Evolutionary conservation across 768 basidiomycete species (phyloP).

Genomic region (Boletus edulis): DNA sequence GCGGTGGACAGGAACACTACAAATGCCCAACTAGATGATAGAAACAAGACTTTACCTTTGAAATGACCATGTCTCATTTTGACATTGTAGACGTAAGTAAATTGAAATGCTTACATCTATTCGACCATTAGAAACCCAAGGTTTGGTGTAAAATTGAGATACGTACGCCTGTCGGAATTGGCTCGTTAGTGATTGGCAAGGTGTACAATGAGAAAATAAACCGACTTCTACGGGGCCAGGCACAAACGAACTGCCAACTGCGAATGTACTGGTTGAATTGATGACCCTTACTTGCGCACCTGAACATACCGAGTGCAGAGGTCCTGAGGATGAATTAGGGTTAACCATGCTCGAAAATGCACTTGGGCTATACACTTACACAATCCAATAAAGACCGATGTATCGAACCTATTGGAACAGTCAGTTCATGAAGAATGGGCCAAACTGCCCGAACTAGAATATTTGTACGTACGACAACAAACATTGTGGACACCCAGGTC

Average conservation of each 20-base stretch:
- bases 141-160: accelerated
- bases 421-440: not conserved
- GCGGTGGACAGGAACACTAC: not conserved
- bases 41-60: not conserved
- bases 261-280: not conserved
- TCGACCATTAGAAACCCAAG: too few relatives aligned
- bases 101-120: not conserved
- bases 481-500: not conserved
- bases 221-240: not conserved
- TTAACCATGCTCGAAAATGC: not conserved
- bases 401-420: not conserved
- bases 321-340: not conserved
- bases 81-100: too few relatives aligned
- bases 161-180: not conserved
- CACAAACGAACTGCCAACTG: not conserved
- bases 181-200: not conserved
- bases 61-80: not conserved
- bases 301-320: not conserved
- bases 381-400: not conserved
- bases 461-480: not conserved
- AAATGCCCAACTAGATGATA: not conserved
- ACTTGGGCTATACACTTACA: not conserved
- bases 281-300: accelerated
- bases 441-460: not conserved
- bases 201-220: not conserved